phyloP scores from a whole-genome alignment of 75 land plant genomes.

The Isoetes taiwanensis region DNA sequence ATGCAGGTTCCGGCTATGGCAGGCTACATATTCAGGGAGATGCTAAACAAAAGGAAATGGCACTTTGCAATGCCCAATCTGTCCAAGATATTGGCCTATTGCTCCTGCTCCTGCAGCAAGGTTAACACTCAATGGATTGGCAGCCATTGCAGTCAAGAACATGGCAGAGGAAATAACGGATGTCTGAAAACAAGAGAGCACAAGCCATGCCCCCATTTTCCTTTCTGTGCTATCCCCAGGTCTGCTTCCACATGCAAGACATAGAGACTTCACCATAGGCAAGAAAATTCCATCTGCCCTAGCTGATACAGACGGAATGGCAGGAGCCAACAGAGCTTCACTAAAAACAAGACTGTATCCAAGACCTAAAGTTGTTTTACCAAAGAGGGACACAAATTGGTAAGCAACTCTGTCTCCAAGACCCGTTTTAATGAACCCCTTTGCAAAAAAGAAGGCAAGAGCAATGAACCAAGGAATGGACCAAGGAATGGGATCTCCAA shows the following conservation, averaged over 20 bases:
- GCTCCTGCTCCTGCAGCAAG: conserved; percentile 15
- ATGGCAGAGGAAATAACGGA: background rate
- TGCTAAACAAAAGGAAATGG: too few relatives aligned
- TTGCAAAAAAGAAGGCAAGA: conserved; percentile 3
- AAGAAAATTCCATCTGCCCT: background rate
- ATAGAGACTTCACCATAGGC: conserved; percentile 1
- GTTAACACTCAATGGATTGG: conserved; percentile 3
- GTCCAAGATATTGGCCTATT: conserved; percentile 82
- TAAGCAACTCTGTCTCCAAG: background rate
- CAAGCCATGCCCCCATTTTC: background rate
- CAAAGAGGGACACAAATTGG: conserved; percentile 7
- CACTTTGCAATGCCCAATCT: conserved; percentile 82
- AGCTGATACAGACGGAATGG: conserved; percentile 3
- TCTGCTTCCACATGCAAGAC: background rate
- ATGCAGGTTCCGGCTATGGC: too few relatives aligned
- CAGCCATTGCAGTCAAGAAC: conserved; percentile 4
- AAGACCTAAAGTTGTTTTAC: background rate
- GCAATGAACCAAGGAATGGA: conserved; percentile 7
- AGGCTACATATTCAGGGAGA: too few relatives aligned
- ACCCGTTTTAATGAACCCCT: conserved; percentile 2
- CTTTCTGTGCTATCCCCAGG: background rate
- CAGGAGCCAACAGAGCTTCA: background rate
- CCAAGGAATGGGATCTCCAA: conserved; percentile 47
- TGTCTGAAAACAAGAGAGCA: conserved; percentile 3
- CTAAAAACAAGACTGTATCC: conserved; percentile 6